Evolutionary conservation across 176 grass and related monocot genomes (phyloP).

Genomic region (Microstegium vimineum): DNA sequence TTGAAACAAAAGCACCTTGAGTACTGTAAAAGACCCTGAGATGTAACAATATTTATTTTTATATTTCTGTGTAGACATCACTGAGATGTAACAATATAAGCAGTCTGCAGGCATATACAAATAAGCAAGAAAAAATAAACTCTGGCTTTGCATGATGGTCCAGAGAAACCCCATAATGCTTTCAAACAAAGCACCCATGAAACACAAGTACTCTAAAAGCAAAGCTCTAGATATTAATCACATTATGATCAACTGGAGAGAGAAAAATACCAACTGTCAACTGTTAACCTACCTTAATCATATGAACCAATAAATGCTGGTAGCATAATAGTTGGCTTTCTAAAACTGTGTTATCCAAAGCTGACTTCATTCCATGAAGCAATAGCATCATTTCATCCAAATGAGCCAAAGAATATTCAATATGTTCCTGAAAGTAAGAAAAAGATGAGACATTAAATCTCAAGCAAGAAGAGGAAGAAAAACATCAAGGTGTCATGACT

Average conservation of each 20-base stretch:
- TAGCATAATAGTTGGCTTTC: slow-evolving; percentile 75
- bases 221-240: slow-evolving; percentile 1
- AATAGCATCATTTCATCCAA: slow-evolving; percentile 86
- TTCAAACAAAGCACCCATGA: not conserved
- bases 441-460: slow-evolving; percentile 7
- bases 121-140: not conserved
- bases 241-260: not conserved
- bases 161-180: not conserved
- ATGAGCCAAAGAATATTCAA: slow-evolving; percentile 52
- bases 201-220: slow-evolving; percentile 10
- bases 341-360: slow-evolving; percentile 44
- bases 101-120: not conserved
- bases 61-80: not conserved
- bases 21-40: not conserved
- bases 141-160: not conserved
- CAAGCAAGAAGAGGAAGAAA: slow-evolving; percentile 10
- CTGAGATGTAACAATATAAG: not conserved
- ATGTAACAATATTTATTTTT: not conserved
- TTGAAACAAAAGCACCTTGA: not conserved
- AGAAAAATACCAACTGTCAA: not conserved
- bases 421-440: slow-evolving; percentile 62
- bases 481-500: not conserved
- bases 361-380: slow-evolving; percentile 69
- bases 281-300: slow-evolving; percentile 84
- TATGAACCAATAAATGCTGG: slow-evolving; percentile 78